These are phyloP conservation scores for Plasmodium inui DNA, from an alignment of 169 alveolate genomes.

Conservation along the genomic window DNA sequence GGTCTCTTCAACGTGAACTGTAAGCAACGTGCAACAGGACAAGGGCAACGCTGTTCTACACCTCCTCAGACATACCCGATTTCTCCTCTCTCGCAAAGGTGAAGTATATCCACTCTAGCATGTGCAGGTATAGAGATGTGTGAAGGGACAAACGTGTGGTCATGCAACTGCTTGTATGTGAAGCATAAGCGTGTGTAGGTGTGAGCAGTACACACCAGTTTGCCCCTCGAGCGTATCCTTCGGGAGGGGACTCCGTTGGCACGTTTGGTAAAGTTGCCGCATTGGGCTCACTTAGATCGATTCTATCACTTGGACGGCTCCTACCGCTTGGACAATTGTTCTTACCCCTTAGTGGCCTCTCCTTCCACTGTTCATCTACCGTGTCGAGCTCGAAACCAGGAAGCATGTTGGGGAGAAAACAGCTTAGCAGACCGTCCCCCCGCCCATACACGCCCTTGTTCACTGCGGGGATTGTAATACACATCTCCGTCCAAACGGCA, in stretches of 20 bases:
- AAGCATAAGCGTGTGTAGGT: neutral
- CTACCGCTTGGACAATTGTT: neutral
- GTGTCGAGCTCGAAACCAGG: neutral
- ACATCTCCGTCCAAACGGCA: neutral
- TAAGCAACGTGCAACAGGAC: neutral
- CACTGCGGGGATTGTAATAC: neutral
- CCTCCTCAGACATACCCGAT: neutral
- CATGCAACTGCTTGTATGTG: neutral
- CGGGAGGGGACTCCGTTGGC: neutral
- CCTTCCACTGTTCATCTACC: neutral
- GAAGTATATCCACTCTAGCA: neutral
- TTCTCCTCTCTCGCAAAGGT: constrained; percentile 22
- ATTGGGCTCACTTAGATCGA: neutral
- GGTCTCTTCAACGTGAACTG: neutral
- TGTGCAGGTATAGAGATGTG: neutral
- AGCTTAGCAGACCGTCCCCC: neutral
- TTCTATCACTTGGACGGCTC: too few relatives aligned
- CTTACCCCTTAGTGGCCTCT: neutral
- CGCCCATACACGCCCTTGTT: neutral
- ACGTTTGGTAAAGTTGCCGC: neutral
- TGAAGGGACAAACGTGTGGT: neutral
- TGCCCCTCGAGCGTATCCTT: neutral
- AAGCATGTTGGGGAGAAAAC: neutral
- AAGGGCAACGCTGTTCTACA: neutral
- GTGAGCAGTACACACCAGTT: neutral